Evolutionary conservation across 805 yeast species (phyloP).

Genomic region (Metschnikowia borealis): DNA sequence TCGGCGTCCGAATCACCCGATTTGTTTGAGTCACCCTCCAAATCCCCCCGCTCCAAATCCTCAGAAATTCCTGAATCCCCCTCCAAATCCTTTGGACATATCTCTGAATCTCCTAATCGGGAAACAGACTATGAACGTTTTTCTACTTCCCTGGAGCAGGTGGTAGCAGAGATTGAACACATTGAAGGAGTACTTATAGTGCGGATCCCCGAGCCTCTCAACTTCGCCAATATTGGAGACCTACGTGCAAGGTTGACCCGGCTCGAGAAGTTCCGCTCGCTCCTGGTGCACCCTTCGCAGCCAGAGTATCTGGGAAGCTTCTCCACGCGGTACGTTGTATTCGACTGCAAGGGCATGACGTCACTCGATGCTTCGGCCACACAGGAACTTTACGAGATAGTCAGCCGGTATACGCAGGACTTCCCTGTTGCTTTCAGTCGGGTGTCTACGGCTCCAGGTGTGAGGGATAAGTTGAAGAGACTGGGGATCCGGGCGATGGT

Average conservation of each 20-base stretch:
- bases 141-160: neutral
- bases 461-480: slow-evolving; percentile 47
- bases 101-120: no score
- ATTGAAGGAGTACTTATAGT: slow-evolving; percentile 74
- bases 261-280: slow-evolving; percentile 73
- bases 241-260: slow-evolving; percentile 62
- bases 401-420: slow-evolving; percentile 46
- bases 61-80: neutral
- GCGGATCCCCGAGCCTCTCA: slow-evolving; percentile 82
- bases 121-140: no score
- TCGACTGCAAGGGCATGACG: slow-evolving; percentile 81
- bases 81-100: slow-evolving; percentile 3
- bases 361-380: slow-evolving; percentile 77
- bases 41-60: no score
- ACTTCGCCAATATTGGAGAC: slow-evolving; percentile 82
- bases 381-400: slow-evolving; percentile 61
- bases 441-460: slow-evolving; percentile 44
- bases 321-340: slow-evolving; percentile 51
- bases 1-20: no score
- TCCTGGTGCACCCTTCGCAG: slow-evolving; percentile 70
- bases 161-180: slow-evolving; percentile 35
- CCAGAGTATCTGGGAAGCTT: slow-evolving; percentile 41
- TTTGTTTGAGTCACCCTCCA: no score
- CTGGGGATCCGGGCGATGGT: slow-evolving; percentile 50
- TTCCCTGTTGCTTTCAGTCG: slow-evolving; percentile 60